Conservation (phyloP, 1,284 basidiomycete genomes). For the Amylostereum chailletii region DNA sequence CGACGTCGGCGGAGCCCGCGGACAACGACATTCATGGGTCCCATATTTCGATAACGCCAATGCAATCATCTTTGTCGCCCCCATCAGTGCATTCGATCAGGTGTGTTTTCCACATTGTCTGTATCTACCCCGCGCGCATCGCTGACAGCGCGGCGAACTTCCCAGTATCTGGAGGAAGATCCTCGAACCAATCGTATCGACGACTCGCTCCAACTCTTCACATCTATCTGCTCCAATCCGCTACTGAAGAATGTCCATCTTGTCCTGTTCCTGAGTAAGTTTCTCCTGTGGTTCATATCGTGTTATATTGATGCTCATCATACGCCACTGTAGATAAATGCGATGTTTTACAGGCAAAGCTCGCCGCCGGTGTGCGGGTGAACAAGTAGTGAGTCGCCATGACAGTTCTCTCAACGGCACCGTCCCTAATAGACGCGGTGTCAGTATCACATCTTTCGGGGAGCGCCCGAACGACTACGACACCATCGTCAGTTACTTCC, state of each 20-base stretch:
- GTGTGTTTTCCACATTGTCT: constrained; percentile 22
- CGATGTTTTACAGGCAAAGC: constrained; percentile 62
- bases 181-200: constrained; percentile 75
- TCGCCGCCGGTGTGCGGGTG: constrained; percentile 56
- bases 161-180: constrained; percentile 75
- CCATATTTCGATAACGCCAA: constrained; percentile 79
- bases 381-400: constrained; percentile 60
- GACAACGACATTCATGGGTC: constrained; percentile 79
- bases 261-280: constrained; percentile 70
- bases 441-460: constrained; percentile 74
- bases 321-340: constrained; percentile 52
- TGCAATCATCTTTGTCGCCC: constrained; percentile 80
- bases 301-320: constrained; percentile 1
- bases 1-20: constrained; percentile 76
- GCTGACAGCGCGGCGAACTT: not conserved
- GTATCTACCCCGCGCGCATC: no score
- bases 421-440: not conserved
- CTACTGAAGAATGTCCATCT: constrained; percentile 71
- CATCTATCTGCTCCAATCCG: constrained; percentile 73
- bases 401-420: not conserved
- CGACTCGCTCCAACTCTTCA: constrained; percentile 76
- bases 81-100: constrained; percentile 83
- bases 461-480: constrained; percentile 73
- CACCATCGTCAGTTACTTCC: constrained; percentile 73
- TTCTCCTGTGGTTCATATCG: not conserved